phyloP scores from a whole-genome alignment of 306 rosid genomes.

The Cucurbita ficifolia region DNA sequence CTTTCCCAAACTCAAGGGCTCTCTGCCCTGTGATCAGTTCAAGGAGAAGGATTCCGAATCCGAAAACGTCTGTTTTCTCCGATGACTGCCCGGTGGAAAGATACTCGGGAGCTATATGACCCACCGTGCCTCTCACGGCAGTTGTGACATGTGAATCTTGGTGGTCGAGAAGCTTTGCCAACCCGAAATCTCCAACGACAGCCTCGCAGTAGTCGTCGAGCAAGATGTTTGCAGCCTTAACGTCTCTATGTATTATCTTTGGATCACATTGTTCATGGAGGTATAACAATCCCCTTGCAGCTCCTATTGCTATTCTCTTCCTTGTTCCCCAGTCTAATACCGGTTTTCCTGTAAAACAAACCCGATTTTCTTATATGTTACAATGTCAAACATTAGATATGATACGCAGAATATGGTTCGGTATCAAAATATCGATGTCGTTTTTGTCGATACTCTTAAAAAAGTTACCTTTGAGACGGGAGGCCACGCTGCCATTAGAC shows the following conservation, averaged over 20 bases:
- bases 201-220: slow-evolving; percentile 93
- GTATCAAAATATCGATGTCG: background rate
- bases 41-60: slow-evolving; percentile 83
- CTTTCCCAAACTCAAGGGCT: slow-evolving; percentile 81
- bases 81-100: slow-evolving; percentile 96
- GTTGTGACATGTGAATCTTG: slow-evolving; percentile 94
- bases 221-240: slow-evolving; percentile 86
- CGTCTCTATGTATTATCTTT: slow-evolving; percentile 87
- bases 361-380: background rate
- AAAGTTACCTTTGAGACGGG: slow-evolving; percentile 60
- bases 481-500: slow-evolving; percentile 95
- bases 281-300: slow-evolving; percentile 76
- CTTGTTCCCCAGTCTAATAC: slow-evolving; percentile 77
- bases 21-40: slow-evolving; percentile 80
- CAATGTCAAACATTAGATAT: background rate
- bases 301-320: slow-evolving; percentile 80
- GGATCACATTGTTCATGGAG: slow-evolving; percentile 98
- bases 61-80: slow-evolving; percentile 89
- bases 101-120: slow-evolving; percentile 92
- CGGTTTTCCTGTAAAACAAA: slow-evolving; percentile 39
- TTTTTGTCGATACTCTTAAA: background rate
- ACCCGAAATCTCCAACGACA: slow-evolving; percentile 89
- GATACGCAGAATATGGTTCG: background rate
- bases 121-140: slow-evolving; percentile 88
- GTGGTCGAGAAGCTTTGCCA: slow-evolving; percentile 93